phyloP scores from a whole-genome alignment of 2,329 filamentous ascomycete genomes.

The Aschersonia sp. region DNA sequence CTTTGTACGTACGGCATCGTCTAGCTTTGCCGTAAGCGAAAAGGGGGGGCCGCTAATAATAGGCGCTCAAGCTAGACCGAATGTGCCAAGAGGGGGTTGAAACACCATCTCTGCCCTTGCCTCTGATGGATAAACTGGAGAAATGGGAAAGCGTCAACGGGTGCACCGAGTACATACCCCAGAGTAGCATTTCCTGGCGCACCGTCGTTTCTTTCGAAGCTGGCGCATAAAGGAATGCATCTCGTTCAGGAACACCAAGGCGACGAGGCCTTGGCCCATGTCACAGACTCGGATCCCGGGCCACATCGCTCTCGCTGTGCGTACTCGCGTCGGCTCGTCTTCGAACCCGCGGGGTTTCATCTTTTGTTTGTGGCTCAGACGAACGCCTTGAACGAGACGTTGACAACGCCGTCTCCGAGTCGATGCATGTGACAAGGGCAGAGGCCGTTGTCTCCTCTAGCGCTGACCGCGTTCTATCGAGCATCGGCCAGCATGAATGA shows the following conservation, averaged over 20 bases:
- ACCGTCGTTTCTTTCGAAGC: no score
- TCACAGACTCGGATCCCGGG: no score
- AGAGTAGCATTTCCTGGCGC: no score
- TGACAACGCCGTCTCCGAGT: not conserved
- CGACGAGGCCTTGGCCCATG: not conserved
- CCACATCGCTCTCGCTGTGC: no score
- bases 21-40: no score
- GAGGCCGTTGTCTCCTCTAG: not conserved
- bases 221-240: not conserved
- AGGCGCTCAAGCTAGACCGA: not conserved
- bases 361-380: not conserved
- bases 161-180: no score
- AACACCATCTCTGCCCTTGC: not conserved
- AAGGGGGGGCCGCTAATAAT: no score
- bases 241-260: not conserved
- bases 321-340: no score
- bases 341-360: no score
- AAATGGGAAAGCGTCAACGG: no score
- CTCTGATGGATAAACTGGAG: not conserved
- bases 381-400: not conserved
- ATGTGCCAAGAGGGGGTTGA: not conserved
- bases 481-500: not conserved
- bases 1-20: no score
- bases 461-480: not conserved
- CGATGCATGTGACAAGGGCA: not conserved